Conservation (phyloP, 2,329 filamentous ascomycete genomes). For the Samsoniella hepiali region DNA sequence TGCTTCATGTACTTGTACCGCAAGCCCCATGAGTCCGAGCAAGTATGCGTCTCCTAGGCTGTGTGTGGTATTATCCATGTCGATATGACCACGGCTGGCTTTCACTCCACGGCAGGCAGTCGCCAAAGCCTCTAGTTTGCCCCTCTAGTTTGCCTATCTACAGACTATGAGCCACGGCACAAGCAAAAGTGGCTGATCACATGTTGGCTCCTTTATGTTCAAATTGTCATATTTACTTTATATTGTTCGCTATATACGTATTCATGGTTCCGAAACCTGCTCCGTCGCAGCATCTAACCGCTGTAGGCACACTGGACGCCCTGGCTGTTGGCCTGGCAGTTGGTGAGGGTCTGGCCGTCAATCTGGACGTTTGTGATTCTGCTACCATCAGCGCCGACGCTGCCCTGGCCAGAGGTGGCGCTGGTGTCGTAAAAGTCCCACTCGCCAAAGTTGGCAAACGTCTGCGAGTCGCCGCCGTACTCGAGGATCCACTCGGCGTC, state of each 20-base stretch:
- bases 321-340: not conserved
- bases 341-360: not conserved
- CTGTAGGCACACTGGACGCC: constrained; percentile 8
- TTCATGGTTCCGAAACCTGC: not conserved
- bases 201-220: not conserved
- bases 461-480: constrained; percentile 25
- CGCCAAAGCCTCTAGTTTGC: too few relatives aligned
- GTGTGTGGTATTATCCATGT: too few relatives aligned
- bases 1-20: not conserved
- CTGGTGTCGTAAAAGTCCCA: constrained; percentile 11
- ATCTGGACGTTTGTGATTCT: constrained; percentile 2
- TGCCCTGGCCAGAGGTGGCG: constrained; percentile 28
- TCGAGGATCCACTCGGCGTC: constrained; percentile 61
- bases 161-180: too few relatives aligned
- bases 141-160: too few relatives aligned
- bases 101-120: too few relatives aligned
- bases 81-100: too few relatives aligned
- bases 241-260: not conserved
- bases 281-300: not conserved
- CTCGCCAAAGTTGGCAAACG: constrained; percentile 19
- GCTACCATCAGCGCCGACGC: constrained; percentile 33
- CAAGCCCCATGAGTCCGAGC: not conserved
- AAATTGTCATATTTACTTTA: not conserved
- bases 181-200: not conserved
- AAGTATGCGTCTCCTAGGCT: too few relatives aligned